These are phyloP conservation scores for Penicillium sp. DNA, from an alignment of 2,329 filamentous ascomycete genomes.

Conservation along the genomic window DNA sequence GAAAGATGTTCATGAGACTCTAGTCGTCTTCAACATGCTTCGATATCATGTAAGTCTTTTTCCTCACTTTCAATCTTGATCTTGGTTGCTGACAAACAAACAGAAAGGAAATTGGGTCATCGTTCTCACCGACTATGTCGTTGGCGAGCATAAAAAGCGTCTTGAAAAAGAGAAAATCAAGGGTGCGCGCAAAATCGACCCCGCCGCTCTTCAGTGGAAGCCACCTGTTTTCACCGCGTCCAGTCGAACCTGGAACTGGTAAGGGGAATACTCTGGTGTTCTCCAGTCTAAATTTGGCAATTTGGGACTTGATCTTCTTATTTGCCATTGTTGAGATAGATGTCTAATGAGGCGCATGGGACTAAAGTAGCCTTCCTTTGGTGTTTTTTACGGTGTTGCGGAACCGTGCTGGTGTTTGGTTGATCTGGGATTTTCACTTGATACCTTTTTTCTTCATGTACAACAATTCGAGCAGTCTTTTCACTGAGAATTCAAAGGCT, in stretches of 20 bases:
- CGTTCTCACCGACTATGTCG: conserved; percentile 79
- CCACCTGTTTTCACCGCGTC: conserved; percentile 91
- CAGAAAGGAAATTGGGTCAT: conserved; percentile 92
- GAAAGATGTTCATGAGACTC: conserved; percentile 89
- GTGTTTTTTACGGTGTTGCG: conserved; percentile 1
- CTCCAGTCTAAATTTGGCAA: neutral
- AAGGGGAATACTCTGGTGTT: conserved; percentile 11
- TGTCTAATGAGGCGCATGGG: neutral
- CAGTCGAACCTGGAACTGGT: conserved; percentile 95
- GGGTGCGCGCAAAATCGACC: conserved; percentile 70
- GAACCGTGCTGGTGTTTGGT: conserved; percentile 4
- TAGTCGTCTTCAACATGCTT: conserved; percentile 92
- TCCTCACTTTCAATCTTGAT: neutral
- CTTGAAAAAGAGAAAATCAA: conserved; percentile 79
- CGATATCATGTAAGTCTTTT: conserved; percentile 66
- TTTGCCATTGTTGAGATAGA: neutral
- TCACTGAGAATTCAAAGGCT: neutral
- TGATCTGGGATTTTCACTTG: conserved; percentile 5
- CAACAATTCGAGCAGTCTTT: neutral
- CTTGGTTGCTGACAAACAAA: conserved; percentile 14
- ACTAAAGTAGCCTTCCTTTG: neutral
- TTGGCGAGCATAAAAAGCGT: conserved; percentile 66
- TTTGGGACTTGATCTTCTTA: neutral
- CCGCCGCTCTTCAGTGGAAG: conserved; percentile 84
- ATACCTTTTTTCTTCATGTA: conserved; percentile 11